A percentile compares a stretch with the other conserved stretches of the same genome.
These are phyloP conservation scores for Linum usitatissimum DNA, from an alignment of 345 rosid genomes.

Conservation along the genomic window DNA sequence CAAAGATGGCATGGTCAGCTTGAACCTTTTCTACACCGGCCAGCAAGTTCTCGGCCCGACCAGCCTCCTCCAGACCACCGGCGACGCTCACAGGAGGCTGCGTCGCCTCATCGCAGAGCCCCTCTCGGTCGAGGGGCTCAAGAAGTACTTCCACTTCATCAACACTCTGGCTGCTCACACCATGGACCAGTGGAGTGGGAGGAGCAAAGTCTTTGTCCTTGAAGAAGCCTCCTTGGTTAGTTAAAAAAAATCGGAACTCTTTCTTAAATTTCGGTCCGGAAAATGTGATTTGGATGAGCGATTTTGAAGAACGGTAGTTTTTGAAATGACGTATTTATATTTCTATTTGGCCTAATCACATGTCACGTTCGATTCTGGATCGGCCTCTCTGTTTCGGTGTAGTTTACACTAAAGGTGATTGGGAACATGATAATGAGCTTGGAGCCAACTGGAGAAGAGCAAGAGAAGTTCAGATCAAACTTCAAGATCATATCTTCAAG, in stretches of 20 bases:
- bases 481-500: constrained; percentile 58
- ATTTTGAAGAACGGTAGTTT: too few relatives aligned
- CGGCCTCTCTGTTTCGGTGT: too few relatives aligned
- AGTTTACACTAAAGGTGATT: constrained; percentile 57
- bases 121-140: constrained; percentile 48
- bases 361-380: too few relatives aligned
- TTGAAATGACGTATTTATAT: too few relatives aligned
- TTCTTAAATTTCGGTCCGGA: neutral
- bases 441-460: constrained; percentile 50
- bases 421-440: constrained; percentile 73
- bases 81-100: constrained; percentile 50
- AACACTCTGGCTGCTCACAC: constrained; percentile 38
- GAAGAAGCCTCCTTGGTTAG: constrained; percentile 69
- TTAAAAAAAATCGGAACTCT: neutral
- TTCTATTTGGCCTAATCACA: too few relatives aligned
- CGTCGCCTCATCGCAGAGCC: constrained; percentile 49
- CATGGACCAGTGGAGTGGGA: constrained; percentile 40
- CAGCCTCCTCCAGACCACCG: constrained; percentile 52
- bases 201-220: constrained; percentile 28
- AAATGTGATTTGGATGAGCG: neutral
- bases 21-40: constrained; percentile 60
- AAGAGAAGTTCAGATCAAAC: constrained; percentile 47
- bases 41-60: constrained; percentile 49
- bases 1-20: constrained; percentile 62
- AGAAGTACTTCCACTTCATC: constrained; percentile 47